Percentiles rank a stretch among this genome's conserved stretches.
Evolutionary conservation across 306 rosid genomes (phyloP).

Genomic region (Herpetospermum pedunculosum): DNA sequence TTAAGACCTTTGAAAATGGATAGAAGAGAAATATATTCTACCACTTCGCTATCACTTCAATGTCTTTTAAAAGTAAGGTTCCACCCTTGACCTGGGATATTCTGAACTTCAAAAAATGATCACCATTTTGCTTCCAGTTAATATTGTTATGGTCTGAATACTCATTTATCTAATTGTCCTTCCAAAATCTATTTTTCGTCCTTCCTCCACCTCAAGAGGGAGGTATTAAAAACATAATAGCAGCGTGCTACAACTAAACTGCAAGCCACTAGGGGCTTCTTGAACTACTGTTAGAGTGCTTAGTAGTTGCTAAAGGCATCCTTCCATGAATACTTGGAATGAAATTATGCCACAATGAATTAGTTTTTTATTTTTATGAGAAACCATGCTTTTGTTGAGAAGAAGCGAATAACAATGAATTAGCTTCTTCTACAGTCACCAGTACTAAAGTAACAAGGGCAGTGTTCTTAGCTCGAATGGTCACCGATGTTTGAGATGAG

Average conservation of each 20-base stretch:
- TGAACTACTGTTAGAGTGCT: neutral
- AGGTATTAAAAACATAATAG: neutral
- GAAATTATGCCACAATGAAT: neutral
- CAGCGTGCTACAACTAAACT: neutral
- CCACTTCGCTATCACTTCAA: neutral
- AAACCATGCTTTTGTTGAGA: neutral
- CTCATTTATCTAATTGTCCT: neutral
- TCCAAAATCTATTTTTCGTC: neutral
- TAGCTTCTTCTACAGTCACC: neutral
- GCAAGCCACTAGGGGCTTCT: neutral
- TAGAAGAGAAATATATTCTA: neutral
- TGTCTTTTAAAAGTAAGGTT: neutral
- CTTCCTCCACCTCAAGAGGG: neutral
- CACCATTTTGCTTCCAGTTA: neutral
- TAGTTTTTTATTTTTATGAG: too few species aligned
- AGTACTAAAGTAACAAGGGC: neutral
- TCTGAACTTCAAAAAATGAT: neutral
- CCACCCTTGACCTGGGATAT: neutral
- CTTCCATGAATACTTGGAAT: neutral
- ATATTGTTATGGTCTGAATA: neutral
- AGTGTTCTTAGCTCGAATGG: neutral
- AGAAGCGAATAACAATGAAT: neutral
- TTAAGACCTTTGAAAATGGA: neutral
- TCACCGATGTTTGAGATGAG: neutral
- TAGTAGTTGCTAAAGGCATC: neutral